phyloP scores from a whole-genome alignment of 352 stramenopile species.

The Phytophthora aleatoria region DNA sequence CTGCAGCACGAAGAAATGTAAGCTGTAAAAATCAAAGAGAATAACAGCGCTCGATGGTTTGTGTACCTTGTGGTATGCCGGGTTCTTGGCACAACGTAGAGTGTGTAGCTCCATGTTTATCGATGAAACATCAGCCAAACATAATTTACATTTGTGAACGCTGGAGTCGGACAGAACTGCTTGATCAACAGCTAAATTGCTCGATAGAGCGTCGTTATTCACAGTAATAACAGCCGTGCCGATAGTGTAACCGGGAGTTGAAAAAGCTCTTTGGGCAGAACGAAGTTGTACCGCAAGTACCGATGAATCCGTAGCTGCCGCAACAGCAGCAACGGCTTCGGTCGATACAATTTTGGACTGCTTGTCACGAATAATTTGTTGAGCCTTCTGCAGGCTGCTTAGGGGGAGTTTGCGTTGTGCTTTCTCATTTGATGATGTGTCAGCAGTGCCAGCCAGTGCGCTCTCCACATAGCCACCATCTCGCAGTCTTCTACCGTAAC shows the following conservation, averaged over 20 bases:
- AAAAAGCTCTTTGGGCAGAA: conserved; percentile 27
- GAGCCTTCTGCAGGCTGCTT: conserved; percentile 19
- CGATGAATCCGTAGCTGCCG: conserved; percentile 9
- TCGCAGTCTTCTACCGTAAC: conserved; percentile 23
- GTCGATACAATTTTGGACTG: conserved; percentile 7
- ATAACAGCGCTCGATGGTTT: not conserved
- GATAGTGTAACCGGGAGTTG: conserved; percentile 29
- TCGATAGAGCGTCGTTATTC: not conserved
- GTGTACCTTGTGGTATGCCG: conserved; percentile 56
- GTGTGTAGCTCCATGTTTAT: conserved; percentile 46
- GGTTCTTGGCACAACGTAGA: conserved; percentile 51
- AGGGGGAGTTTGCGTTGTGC: conserved; percentile 4
- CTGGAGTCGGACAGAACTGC: not conserved
- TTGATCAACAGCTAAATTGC: not conserved
- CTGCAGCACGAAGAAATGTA: conserved; percentile 26
- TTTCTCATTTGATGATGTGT: not conserved
- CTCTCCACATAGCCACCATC: conserved; percentile 30
- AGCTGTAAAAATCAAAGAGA: not conserved
- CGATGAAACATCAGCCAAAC: conserved; percentile 38
- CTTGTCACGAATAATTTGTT: conserved; percentile 23
- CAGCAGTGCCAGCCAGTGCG: not conserved
- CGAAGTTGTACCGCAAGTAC: conserved; percentile 22
- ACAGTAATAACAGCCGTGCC: not conserved
- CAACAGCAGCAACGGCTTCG: conserved; percentile 19
- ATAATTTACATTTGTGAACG: conserved; percentile 30